Percentiles rank a stretch among this genome's conserved stretches.
phyloP scores from a whole-genome alignment of 1,139 yeast genomes.

The Saccharomyces pastorianus region DNA sequence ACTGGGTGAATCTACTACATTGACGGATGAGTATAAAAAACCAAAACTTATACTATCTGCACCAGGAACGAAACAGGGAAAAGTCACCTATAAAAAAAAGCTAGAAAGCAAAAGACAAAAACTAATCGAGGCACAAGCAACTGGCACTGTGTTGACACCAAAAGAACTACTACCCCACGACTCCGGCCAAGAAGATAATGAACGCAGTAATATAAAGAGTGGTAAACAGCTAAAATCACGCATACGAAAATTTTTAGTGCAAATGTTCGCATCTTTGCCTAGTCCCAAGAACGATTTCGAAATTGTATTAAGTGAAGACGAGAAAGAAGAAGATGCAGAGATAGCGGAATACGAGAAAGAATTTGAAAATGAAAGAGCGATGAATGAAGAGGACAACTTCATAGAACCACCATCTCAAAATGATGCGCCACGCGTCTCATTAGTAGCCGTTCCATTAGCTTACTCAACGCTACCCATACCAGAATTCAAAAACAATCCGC shows the following conservation, averaged over 20 bases:
- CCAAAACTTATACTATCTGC: conserved; percentile 51
- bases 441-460: neutral
- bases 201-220: neutral
- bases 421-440: neutral
- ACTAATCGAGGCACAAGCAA: conserved; percentile 2
- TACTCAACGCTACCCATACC: neutral
- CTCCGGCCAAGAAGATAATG: neutral
- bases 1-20: conserved; percentile 21
- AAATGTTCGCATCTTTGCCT: conserved; percentile 40
- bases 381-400: neutral
- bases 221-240: conserved; percentile 1
- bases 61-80: conserved; percentile 31
- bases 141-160: conserved; percentile 1
- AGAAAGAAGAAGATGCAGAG: conserved; percentile 21
- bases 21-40: conserved; percentile 42
- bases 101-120: conserved; percentile 15
- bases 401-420: neutral
- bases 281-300: conserved; percentile 55
- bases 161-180: neutral
- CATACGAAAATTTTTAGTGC: conserved; percentile 9
- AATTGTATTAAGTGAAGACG: conserved; percentile 31
- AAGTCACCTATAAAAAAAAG: conserved; percentile 13
- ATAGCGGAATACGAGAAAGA: conserved; percentile 16
- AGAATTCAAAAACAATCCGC: neutral
- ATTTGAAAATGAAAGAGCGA: conserved; percentile 26